Evolutionary conservation across 495 filamentous ascomycete species (phyloP).

Genomic region (Aspergillus ostianus): DNA sequence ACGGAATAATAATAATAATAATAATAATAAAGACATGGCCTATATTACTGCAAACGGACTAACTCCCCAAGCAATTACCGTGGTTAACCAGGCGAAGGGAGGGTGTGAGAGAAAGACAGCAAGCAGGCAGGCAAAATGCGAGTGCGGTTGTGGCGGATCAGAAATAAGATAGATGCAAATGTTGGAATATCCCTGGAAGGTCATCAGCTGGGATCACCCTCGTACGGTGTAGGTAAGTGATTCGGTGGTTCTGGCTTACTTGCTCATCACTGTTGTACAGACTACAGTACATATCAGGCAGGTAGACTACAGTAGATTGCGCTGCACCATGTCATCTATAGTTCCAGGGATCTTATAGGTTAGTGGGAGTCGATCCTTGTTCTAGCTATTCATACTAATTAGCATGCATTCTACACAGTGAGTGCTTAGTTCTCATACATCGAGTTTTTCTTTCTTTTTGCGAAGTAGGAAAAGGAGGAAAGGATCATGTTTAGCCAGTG

Average conservation of each 20-base stretch:
- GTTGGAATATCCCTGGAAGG: background rate
- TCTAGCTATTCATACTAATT: background rate
- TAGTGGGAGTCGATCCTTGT: background rate
- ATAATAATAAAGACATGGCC: background rate
- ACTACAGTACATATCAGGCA: background rate
- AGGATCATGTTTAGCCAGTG: too few species aligned
- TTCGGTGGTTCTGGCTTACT: background rate
- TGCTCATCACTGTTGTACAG: background rate
- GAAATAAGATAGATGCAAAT: background rate
- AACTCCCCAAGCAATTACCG: background rate
- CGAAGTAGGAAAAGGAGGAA: too few species aligned
- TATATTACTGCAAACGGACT: background rate
- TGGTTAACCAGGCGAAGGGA: too few species aligned
- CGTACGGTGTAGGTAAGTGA: background rate
- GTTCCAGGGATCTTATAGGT: background rate
- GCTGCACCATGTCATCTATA: background rate
- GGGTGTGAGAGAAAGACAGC: background rate
- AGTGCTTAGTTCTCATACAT: too few species aligned
- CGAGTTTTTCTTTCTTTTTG: background rate
- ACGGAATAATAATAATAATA: background rate
- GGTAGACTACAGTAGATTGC: background rate
- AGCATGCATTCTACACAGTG: too few species aligned
- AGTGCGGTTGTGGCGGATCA: conserved; percentile 12
- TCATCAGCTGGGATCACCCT: background rate
- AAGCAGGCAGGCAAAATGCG: conserved; percentile 1